phyloP scores from a whole-genome alignment of 2,329 filamentous ascomycete species.

The Nigrospora oryzae region DNA sequence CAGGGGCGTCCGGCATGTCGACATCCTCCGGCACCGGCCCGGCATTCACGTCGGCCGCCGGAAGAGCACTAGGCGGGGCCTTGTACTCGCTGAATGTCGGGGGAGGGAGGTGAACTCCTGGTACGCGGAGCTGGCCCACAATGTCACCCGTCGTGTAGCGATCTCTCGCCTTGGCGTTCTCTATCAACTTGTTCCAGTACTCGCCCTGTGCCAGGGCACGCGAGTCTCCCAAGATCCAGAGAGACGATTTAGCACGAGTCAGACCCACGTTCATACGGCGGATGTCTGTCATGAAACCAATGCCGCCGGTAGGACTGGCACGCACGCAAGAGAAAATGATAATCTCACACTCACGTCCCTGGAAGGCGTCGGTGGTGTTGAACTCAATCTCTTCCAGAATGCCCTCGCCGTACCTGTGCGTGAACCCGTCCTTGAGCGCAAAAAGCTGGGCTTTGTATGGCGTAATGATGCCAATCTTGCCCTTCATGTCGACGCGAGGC shows the following conservation, averaged over 20 bases:
- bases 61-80: background rate
- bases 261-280: conserved; percentile 98
- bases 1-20: conserved; percentile 18
- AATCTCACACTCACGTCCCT: conserved; percentile 92
- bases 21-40: conserved; percentile 11
- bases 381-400: conserved; percentile 84
- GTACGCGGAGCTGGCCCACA: conserved; percentile 36
- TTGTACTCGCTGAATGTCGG: conserved; percentile 8
- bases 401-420: conserved; percentile 59
- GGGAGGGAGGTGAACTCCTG: conserved; percentile 25
- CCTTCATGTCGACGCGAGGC: conserved; percentile 56
- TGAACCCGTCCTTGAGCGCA: conserved; percentile 70
- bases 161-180: conserved; percentile 67
- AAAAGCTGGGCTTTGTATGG: conserved; percentile 92
- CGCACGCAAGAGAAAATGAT: conserved; percentile 99
- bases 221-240: conserved; percentile 95
- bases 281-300: conserved; percentile 97
- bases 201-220: conserved; percentile 77
- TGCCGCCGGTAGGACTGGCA: conserved; percentile 84
- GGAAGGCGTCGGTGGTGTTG: conserved; percentile 97
- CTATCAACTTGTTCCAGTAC: conserved; percentile 82
- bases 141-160: conserved; percentile 66
- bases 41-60: background rate
- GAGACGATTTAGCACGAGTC: conserved; percentile 89
- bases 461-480: conserved; percentile 94